Evolutionary conservation across 208 protist species (phyloP), one percentile per base, ranked within the genome.

Genomic region (Trypanosoma avium): DNA sequence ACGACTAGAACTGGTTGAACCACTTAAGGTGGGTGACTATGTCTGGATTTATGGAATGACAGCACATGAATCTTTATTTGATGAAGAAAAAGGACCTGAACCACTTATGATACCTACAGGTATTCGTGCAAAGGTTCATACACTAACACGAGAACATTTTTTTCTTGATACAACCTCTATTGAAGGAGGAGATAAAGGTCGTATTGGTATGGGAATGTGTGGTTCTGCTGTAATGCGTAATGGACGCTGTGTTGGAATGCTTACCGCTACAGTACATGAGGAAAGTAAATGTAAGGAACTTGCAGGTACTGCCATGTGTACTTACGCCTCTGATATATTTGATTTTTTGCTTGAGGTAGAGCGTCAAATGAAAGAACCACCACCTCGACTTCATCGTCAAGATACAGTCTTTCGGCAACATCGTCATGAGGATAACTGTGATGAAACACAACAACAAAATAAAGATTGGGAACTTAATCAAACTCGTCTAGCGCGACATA

Each of bases 41-140:
- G 90, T 96, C 1, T 96, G 90, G 87, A 68, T 96, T 0, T 96
- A 96, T 68, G 90, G 90, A 61, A 93, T 92, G 85, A 81, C 83
- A 26, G 90, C 90, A 38, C 90, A 93, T 52, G 86, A 93, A 61
- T 86, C 73, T 2, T 78, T 96, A 21, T 96, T 96, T 73, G 90
- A 96, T 52, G 90, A 96, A 70, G 86, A 96, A 63, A 87, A 89
- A 36, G 75, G 57, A 0, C 84, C 84, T 12, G 86, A 96, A 73
- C 90, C 90, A 40, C 79, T 92, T 26, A 96, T 96, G 90, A 82
- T 96, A 3, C 90, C 86, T 0, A 96, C 90, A n/a, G 90, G 85
- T 1, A 74, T 96, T 12, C 82, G 82, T 6, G 86, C 84, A 22
- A 69, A 78, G 42, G 90, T 96, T 49, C 82, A 90, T 70, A 63